Percentiles rank a stretch among this genome's conserved stretches.
These are phyloP conservation scores for Penicillium sp. DNA, from an alignment of 2,329 filamentous ascomycete genomes.

Conservation along the genomic window DNA sequence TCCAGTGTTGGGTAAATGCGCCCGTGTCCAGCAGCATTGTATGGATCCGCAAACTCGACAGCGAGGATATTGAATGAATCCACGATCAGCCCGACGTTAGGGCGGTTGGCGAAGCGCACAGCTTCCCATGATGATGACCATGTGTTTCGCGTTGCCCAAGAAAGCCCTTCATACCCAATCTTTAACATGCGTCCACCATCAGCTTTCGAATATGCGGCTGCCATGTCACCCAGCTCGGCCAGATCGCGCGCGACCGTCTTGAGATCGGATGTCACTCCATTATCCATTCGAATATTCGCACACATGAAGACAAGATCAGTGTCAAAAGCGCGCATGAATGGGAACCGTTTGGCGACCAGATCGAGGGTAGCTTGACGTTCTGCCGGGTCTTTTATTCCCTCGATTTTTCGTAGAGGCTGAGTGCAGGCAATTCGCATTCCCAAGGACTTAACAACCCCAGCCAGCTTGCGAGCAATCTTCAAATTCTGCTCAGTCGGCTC, in stretches of 20 bases:
- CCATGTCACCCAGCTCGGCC: conserved; percentile 35
- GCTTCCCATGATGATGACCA: conserved; percentile 37
- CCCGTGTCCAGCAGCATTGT: conserved; percentile 31
- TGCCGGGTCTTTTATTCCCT: conserved; percentile 30
- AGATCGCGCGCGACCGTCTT: conserved; percentile 33
- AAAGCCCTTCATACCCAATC: conserved; percentile 36
- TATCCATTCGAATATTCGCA: conserved; percentile 32
- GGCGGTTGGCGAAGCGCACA: conserved; percentile 33
- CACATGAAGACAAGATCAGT: conserved; percentile 39
- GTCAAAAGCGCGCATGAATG: conserved; percentile 38
- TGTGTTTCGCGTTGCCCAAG: conserved; percentile 35
- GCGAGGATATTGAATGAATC: conserved; percentile 37
- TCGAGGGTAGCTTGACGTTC: conserved; percentile 28
- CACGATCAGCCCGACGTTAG: conserved; percentile 34
- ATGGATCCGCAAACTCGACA: conserved; percentile 35
- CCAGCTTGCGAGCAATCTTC: conserved; percentile 27
- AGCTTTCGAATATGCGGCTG: conserved; percentile 24
- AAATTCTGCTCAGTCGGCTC: conserved; percentile 30
- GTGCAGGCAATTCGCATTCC: conserved; percentile 36
- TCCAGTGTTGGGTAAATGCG: conserved; percentile 28
- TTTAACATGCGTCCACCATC: conserved; percentile 32
- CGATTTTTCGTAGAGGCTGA: conserved; percentile 34
- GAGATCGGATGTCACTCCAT: conserved; percentile 32
- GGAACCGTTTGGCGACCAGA: conserved; percentile 34
- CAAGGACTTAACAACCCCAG: conserved; percentile 29